Evolutionary conservation across 1,284 basidiomycete species (phyloP), one percentile per base, ranked within the genome.

Genomic region (Papiliotrema fonsecae): DNA sequence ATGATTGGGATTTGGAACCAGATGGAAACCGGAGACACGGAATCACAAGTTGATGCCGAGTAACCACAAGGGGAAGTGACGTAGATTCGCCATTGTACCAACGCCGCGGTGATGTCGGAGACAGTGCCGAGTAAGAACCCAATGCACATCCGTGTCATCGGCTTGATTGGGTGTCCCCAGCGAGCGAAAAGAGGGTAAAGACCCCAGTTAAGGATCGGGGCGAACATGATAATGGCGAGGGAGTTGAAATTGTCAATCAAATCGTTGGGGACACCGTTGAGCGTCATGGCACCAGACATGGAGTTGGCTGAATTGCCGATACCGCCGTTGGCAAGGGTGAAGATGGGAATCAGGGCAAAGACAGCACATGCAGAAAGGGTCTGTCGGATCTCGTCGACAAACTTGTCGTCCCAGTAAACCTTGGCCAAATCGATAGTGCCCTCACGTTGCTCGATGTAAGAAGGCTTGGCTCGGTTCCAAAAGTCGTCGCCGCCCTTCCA

Each of bases 1-100:
- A 75, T 75, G 10, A 75, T 61, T 6, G 76, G 76, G n/a, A 74
- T 61, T 60, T 76, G 75, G 46, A 65, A 64, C 71, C 73, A 74
- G 32, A 77, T 65, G 30, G 63, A 69, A 27, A 67, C 59, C 37
- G 50, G 22, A 21, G 64, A 60, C 32, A 57, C 57, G 22, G 43
- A 56, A 22, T 64, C 59, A 45, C 70, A 74, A 42, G 62, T 68
- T 7, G 74, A 67, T 16, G 75, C 75, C 42, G 60, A 56, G 51
- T 67, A 61, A 22, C 76, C 76, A 53, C 77, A 78, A 0, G 70
- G 67, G 30, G 69, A 73, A 3, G 56, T 67, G 55, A 67, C 52
- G 68, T 78, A 78, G 50, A 78, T 76, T 57, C 69, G 65, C 68
- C 72, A 69, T 57, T 78, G 77, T 22, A 77, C 50, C 42, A 78